Evolutionary conservation across 257 asterid species (phyloP).

Genomic region (Dorcoceras hygrometricum): DNA sequence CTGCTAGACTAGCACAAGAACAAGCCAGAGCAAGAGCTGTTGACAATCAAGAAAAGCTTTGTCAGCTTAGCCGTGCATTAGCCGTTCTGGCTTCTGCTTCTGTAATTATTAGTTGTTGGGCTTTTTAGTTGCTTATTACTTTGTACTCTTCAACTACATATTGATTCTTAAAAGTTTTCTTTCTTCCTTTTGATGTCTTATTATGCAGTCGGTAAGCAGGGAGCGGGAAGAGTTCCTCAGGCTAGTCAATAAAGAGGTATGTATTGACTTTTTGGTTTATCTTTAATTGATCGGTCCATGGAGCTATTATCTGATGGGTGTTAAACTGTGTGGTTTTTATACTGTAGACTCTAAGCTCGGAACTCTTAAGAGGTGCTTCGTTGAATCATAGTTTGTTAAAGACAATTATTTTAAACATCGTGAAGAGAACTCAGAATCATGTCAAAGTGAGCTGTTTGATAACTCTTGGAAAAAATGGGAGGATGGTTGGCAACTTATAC

Average conservation of each 20-base stretch:
- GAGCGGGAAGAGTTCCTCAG: conserved; percentile 86
- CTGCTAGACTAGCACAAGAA: conserved; percentile 70
- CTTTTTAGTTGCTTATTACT: conserved; percentile 22
- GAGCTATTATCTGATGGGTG: conserved; percentile 4
- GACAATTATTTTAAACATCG: too few relatives aligned
- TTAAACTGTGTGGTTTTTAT: background rate
- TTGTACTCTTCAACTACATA: conserved; percentile 1
- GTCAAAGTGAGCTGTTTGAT: background rate
- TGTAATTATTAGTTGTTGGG: conserved; percentile 36
- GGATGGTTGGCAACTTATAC: too few relatives aligned
- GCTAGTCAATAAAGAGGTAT: conserved; percentile 89
- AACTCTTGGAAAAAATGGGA: too few relatives aligned
- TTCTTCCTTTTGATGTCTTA: conserved; percentile 20
- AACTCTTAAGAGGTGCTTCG: background rate
- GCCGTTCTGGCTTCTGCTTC: conserved; percentile 94
- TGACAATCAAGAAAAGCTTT: conserved; percentile 77
- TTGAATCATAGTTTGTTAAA: too few relatives aligned
- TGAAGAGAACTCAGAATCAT: background rate
- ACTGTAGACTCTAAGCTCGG: background rate
- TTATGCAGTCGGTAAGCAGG: conserved; percentile 77
- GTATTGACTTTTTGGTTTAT: conserved; percentile 5
- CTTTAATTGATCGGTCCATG: conserved; percentile 14
- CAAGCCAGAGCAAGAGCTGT: conserved; percentile 73
- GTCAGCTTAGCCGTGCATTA: conserved; percentile 82
- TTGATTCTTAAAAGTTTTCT: conserved; percentile 15